Base-by-base conservation (phyloP, 2,329 filamentous ascomycete genomes). In the Chaetothyriales sp. region DNA sequence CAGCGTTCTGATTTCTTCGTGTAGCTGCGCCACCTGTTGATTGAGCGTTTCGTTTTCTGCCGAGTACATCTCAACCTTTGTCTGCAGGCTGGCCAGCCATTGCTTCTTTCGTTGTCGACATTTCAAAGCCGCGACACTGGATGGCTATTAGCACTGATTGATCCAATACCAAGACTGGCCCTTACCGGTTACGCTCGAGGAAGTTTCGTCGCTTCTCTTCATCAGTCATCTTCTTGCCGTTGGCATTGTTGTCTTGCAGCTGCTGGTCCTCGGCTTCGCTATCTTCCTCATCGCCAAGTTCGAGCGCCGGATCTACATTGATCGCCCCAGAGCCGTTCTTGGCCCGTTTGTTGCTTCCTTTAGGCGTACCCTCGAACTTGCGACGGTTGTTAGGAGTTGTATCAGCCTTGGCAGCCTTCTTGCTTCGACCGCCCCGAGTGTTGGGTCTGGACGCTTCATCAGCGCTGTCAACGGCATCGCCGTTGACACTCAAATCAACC, bases 121-220 rank as follows among this genome's bases (percentile, higher is more conserved):
- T 66, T 98, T 98, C 54, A 98, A 75, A 2, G 92, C 92, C 56
- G 92, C 92, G 58, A 98, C 89, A 65, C 92, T 95, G 58, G 19
- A 20, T n/a, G 28, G 43, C 22, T 51, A 53, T 70, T 58, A 70
- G 65, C 46, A 50, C 33, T 13, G 15, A 13, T 28, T 20, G 9
- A 47, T 50, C n/a, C 40, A 49, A 18, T 13, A 8, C 3, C 25
- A 6, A 47, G 7, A 29, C 15, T 44, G 8, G 44, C 47, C 71
- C 80, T 63, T 80, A 94, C 90, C 90, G 82, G 68, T 98, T 98
- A 25, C 92, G 78, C 65, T 98, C 92, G 2, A 98, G 74, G 68
- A 98, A 98, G 66, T 97, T 98, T 72, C 94, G 95, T 44, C 92
- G 80, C 74, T 98, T 98, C 73, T 98, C 92, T 64, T 97, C 92